Base-by-base conservation (phyloP, 352 stramenopile genomes). In the Globisporangium abappressorium region DNA sequence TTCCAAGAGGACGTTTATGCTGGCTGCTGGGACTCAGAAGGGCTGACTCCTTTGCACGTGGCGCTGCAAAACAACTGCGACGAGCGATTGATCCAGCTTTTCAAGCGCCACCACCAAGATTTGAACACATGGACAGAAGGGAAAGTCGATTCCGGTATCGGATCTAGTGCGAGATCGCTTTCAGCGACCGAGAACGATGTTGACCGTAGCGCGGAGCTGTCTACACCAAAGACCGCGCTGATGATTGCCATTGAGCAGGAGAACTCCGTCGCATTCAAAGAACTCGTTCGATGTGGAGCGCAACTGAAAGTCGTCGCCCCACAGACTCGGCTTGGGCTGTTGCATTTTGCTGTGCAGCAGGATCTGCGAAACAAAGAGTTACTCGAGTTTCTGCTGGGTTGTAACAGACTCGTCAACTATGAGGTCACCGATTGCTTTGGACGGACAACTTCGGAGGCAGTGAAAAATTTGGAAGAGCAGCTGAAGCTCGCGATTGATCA, bases 91-190 rank as follows among this genome's bases (percentile, higher is more conserved):
- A 74, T 94, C 38, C 66, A 81, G 22, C 26, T 87, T 2, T 87
- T 92, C 53, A 60, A 77, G 24, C 73, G 74, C 46, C 73, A 83
- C 15, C 66, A 75, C 4, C 75, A 83, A 65, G 84, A 92, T 65
- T 26, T 91, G 18, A 91, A 92, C 60, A 60, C 80, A 0, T 88
- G 80, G 76, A 89, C 81, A 6, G 85, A 94, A 76, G 77, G 75
- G 18, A n/a, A 70, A 33, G n/a, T 41, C 34, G 38, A 24, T 24
- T 26, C 34, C 3, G 54, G 22, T 9, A 47, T 20, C 14, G 33
- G 22, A 26, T 56, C 28, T 24, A 66, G 54, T n/a, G 8, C 57
- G 26, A 26, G 51, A 12, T 65, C 28, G 11, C 20, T n/a, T 15
- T 38, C 20, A 41, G 22, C 20, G 12, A 38, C 30, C 53, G 20